Percentiles rank a stretch among this genome's conserved stretches.
Conservation (phyloP, 2,329 filamentous ascomycete species). For the Diaporthe destruens region DNA sequence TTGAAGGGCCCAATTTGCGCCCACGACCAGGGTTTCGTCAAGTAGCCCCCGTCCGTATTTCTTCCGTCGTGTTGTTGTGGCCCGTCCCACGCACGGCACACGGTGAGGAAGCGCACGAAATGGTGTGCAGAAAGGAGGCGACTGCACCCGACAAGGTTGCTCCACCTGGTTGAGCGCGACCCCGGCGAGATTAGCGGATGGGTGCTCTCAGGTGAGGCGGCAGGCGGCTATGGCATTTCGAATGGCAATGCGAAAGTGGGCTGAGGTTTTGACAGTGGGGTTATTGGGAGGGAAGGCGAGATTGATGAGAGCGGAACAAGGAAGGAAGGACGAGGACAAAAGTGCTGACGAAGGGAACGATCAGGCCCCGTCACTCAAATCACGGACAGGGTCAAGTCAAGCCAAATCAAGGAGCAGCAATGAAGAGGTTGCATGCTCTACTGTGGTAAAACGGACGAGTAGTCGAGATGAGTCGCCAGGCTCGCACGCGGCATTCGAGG, state of each 20-base stretch:
- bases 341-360: conserved; percentile 21
- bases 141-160: conserved; percentile 10
- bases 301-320: not conserved
- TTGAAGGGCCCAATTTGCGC: conserved; percentile 49
- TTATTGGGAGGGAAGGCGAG: conserved; percentile 21
- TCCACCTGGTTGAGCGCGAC: conserved; percentile 34
- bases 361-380: conserved; percentile 25
- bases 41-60: conserved; percentile 38
- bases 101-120: conserved; percentile 31
- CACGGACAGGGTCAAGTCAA: conserved; percentile 17
- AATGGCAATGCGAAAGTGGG: conserved; percentile 31
- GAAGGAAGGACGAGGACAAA: conserved; percentile 15
- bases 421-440: conserved; percentile 28
- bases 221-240: conserved; percentile 38
- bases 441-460: not conserved
- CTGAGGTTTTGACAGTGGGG: conserved; percentile 17
- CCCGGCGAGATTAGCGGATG: conserved; percentile 31
- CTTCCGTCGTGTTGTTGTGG: conserved; percentile 35
- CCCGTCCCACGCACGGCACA: conserved; percentile 26
- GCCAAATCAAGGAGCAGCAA: conserved; percentile 5
- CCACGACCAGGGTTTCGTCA: conserved; percentile 43
- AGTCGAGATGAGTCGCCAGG: conserved; percentile 30
- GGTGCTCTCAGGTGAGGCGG: conserved; percentile 38
- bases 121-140: conserved; percentile 18
- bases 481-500: conserved; percentile 21